Evolutionary conservation across 352 stramenopile genomes (phyloP), one percentile per base, ranked within the genome.

Genomic region (Phytophthora niederhauseri): DNA sequence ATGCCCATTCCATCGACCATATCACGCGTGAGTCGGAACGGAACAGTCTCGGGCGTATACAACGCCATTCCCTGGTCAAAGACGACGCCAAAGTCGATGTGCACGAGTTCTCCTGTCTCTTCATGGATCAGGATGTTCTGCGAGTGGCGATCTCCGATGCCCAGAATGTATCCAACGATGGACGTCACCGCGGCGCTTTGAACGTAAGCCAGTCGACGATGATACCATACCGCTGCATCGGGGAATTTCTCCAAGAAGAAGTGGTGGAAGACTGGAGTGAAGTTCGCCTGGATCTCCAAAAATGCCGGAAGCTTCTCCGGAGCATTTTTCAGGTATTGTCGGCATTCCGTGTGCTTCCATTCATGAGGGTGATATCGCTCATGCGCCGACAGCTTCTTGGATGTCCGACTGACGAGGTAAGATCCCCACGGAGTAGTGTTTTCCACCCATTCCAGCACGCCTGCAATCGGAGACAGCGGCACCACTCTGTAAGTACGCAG

Each of bases 81-180:
- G 11, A 99, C 96, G 48, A 99, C 97, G 9, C 98, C 98, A 85
- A 99, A 99, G 79, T 99, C 98, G 72, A 99, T 99, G 73, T 99
- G 98, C 41, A 99, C 95, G 30, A 99, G 81, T 78, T 99, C 97
- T 11, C 92, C 98, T 2, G 96, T 99, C 38, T 92, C 92, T 50
- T 98, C 85, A 64, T 99, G 94, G 57, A 99, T 94, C 45, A 99
- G 77, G 72, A 99, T 99, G 73, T 99, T 99, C 56, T 97, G 91
- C 24, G 91, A 92, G 64, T 99, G 98, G 5, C 98, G 92, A 81
- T 99, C 98, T 22, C 98, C 98, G 67, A 99, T 99, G 8, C 98
- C 97, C 22, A 97, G 48, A 64, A 97, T 94, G 68, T 97, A 95
- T 5, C 98, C 98, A 9, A 99, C 97, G 66, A 99, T 99, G 17